Base-by-base conservation (phyloP, 75 land plant genomes). In the Adiantum capillusveneris region DNA sequence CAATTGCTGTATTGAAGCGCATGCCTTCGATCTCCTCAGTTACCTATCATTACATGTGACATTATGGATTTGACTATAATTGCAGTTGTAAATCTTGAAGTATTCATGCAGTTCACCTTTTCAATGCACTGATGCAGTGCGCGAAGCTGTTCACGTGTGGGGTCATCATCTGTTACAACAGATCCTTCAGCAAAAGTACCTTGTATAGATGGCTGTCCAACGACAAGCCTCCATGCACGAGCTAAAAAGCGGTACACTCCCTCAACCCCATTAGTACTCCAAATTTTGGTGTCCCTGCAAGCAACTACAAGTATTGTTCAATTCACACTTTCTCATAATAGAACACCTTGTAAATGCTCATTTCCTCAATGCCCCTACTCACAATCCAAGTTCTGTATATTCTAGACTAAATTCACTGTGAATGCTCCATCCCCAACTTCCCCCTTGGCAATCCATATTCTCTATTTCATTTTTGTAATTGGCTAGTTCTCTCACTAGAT, bases 251-350 rank as follows among this genome's bases (percentile, higher is more conserved):
- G 72, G 71, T 91, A 77, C n/a, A 91, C 97, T 52, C 97, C 97
- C 68, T 91, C 97, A 59, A 91, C 91, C 2, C 93, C 93, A 61
- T 80, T 78, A 24, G 97, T 81, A 75, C 78, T 87, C 97, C 97
- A 91, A 36, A 73, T 51, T 74, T 91, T 91, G 16, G 84, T 77
- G 71, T 91, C 97, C 67, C 97, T 91, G 53, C 1, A 58, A 71
- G 17, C 24, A 21, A 46, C 49, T 3, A 46, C n/a, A n/a, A n/a
- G n/a, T n/a, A n/a, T n/a, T n/a, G n/a, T n/a, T n/a, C n/a, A n/a
- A n/a, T n/a, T n/a, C n/a, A n/a, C n/a, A n/a, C n/a, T n/a, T n/a
- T n/a, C n/a, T n/a, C n/a, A n/a, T n/a, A n/a, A n/a, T n/a, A n/a
- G n/a, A n/a, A n/a, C n/a, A n/a, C n/a, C n/a, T n/a, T n/a, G n/a